Evolutionary conservation across 768 basidiomycete species (phyloP).

Genomic region (Baorangia bicolor): DNA sequence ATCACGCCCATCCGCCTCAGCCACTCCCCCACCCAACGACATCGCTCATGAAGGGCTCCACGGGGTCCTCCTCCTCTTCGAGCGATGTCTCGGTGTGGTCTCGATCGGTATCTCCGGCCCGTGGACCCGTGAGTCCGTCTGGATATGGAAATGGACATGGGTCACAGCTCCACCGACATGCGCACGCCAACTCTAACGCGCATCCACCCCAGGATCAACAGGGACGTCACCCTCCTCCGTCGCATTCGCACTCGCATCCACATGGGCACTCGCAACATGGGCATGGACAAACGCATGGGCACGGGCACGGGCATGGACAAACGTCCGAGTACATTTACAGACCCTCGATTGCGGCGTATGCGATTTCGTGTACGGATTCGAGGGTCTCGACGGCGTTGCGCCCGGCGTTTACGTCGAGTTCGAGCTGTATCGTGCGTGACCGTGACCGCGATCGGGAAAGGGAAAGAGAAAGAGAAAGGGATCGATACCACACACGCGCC

Average conservation of each 20-base stretch:
- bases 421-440: constrained; percentile 17
- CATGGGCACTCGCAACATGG: neutral
- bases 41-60: constrained; percentile 11
- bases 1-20: constrained; percentile 1
- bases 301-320: constrained; percentile 8
- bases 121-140: neutral
- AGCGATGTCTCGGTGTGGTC: constrained; percentile 28
- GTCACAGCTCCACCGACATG: constrained; percentile 18
- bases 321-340: constrained; percentile 27
- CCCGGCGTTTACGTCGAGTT: constrained; percentile 31
- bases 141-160: constrained; percentile 11
- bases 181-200: neutral
- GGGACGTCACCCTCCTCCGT: constrained; percentile 4
- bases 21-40: constrained; percentile 1
- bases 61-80: constrained; percentile 25
- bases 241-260: neutral
- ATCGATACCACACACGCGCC: constrained; percentile 16
- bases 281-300: constrained; percentile 1
- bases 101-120: constrained; percentile 28
- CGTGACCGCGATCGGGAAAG: constrained; percentile 17
- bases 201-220: constrained; percentile 18
- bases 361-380: constrained; percentile 33
- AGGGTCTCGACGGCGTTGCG: constrained; percentile 35
- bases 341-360: constrained; percentile 33
- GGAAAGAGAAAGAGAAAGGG: constrained; percentile 1